Base-by-base conservation (phyloP, 176 grass and related monocot species). In the Eleusine indica region DNA sequence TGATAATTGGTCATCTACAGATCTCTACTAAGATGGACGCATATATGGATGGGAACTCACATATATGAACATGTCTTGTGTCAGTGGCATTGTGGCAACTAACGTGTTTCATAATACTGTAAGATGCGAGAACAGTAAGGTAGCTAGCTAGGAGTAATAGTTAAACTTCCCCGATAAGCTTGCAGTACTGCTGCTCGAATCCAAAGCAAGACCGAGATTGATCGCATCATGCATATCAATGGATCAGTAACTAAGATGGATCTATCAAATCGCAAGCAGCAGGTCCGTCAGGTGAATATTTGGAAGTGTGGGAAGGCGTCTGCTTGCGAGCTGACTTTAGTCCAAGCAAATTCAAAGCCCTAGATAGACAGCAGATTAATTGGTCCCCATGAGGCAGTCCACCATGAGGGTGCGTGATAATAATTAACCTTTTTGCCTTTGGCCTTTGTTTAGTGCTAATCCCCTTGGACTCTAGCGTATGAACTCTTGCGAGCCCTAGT, bases 311-410 rank as follows among this genome's bases (percentile, higher is more conserved):
- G 83, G 88, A 88, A 87, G 74, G 80, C 87, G 87, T 97, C 88
- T 71, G 77, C 90, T 88, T 86, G 90, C 79, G 86, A 90, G 95
- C 95, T 97, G 92, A 98, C 95, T 94, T 98, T 95, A 88, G 85
- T 84, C 74, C 82, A 87, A 84, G 77, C 75, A 53, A 53, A 53
- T 53, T 57, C 53, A 57, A 57, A 57, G 53, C 53, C 53, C 53
- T 57, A 57, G 53, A 57, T 14, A 53, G 51, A 53, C 51, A 14
- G 5, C 15, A 16, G 51, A 15, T 47, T 47, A 47, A 47, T 47
- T 47, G 44, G 51, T 57, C 60, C 74, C 78, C 73, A 79, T 84
- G 81, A 57, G 39, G 30, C 80, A 77, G 47, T 39, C 13, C 12
- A 51, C 48, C 48, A 7, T 68, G 35, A 25, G 64, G 40, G 66